Base-by-base conservation (phyloP, 768 basidiomycete species). In the Rhodotorula toruloides region DNA sequence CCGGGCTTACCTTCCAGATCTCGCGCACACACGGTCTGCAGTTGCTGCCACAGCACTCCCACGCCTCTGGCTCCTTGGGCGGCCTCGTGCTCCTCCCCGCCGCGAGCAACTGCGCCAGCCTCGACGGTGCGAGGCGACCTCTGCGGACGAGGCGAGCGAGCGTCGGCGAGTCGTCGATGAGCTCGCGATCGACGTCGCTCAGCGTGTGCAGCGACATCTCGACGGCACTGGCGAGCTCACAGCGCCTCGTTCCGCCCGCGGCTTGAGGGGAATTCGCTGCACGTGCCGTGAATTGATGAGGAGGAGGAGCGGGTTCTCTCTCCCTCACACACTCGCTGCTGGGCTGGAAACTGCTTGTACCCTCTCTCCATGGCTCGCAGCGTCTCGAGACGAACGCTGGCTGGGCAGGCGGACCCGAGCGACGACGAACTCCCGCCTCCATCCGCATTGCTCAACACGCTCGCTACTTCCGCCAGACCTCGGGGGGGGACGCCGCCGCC, bases 21-120 rank as follows among this genome's bases (percentile, higher is more conserved):
- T 61, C 59, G 12, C 29, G 43, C 1, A 67, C 65, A 36, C 65
- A 67, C 10, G 65, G 65, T 32, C 49, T 61, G 44, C 65, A 67
- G 21, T 54, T 61, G 25, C 59, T 61, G 21, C 59, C 65, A 22
- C 65, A 67, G 31, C 65, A 67, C 16, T 67, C 65, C 58, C 59
- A 67, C 13, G 43, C 16, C 13, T 67, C 65, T 0, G 65, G 65
- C 46, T 61, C 65, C 40, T 52, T 56, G n/a, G 65, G 65, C n/a
- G 37, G 31, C 8, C 19, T 36, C 0, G 5, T 10, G 0, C 17
- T 19, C 2, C 42, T n/a, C 0, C 48, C 65, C 2, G 40, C n/a
- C 0, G 19, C 2, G 42, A 50, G 5, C 12, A 67, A 43, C 12
- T 61, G 16, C 4, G 25, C 12, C 3, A 52, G 25, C 25, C 65